These are phyloP conservation scores for Syzygium malaccense DNA, from an alignment of 441 rosid genomes.

Conservation along the genomic window DNA sequence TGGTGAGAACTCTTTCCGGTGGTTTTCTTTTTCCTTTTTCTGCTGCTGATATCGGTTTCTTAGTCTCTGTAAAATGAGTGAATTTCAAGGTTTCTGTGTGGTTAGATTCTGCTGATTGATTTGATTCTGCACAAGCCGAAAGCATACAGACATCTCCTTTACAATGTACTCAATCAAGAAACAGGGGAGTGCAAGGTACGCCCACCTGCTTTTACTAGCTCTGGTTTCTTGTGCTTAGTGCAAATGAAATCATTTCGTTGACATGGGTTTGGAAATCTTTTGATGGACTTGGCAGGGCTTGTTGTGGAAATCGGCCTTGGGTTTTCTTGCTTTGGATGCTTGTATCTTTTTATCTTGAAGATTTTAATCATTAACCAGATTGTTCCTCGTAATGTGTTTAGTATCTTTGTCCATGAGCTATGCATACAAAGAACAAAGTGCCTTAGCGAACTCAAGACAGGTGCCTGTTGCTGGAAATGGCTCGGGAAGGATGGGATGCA, in stretches of 20 bases:
- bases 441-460: conserved; percentile 50
- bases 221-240: not conserved
- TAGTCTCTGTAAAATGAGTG: not conserved
- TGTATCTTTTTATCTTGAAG: conserved; percentile 48
- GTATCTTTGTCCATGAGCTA: not conserved
- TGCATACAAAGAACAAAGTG: not conserved
- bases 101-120: conserved; percentile 74
- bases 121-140: conserved; percentile 72
- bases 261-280: not conserved
- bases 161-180: conserved; percentile 47
- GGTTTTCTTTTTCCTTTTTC: not conserved
- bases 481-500: conserved; percentile 23
- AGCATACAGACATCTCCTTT: conserved; percentile 73
- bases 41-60: not conserved
- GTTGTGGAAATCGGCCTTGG: conserved; percentile 52
- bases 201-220: not conserved
- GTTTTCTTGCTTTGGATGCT: conserved; percentile 61
- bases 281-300: conserved; percentile 39
- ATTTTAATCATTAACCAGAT: not conserved
- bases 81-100: not conserved
- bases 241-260: not conserved
- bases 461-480: conserved; percentile 40
- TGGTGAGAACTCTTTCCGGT: conserved; percentile 27
- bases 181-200: conserved; percentile 42
- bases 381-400: not conserved